Evolutionary conservation across 768 basidiomycete species (phyloP), one percentile per base, ranked within the genome.

Genomic region (Pulveroboletus sp.): DNA sequence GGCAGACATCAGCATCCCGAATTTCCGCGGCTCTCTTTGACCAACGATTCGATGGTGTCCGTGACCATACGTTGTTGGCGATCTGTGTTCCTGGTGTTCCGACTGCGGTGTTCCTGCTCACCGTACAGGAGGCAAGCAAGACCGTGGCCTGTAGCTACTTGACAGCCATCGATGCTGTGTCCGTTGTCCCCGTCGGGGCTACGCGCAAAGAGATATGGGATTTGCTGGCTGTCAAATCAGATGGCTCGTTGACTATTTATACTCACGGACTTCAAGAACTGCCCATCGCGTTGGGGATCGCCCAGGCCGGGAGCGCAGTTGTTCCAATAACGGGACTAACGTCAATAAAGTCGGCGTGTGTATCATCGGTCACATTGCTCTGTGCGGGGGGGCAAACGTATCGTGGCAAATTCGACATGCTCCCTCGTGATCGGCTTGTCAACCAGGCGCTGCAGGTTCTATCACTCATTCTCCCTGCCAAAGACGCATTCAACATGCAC

Each of bases 141-240:
- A 66, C 68, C 3, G 63, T 83, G 43, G 68, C 71, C 47, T 71
- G 78, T 26, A 60, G 58, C 1, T 68, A 63, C n/a, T 18, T 76
- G 12, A 59, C 70, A 63, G 35, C 69, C 61, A 52, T 73, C 10
- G 64, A 70, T 8, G 86, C 79, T 0, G 58, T 79, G 1, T 79
- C 83, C 2, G 76, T 79, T 0, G 71, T 77, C 1, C 70, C 88
- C 3, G 67, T 93, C 35, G 72, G 77, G 17, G 78, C 82, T 2
- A 86, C 85, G 3, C 80, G 93, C 17, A 68, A 69, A 7, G 69
- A 73, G 12, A 73, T 90, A 12, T 75, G 75, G 63, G 93, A 96
- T 64, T 70, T 93, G 9, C 67, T 95, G 5, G 67, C 86, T 14
- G 66, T 90, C 42, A 80, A 77, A 42, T 76, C 81, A 3, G 72